Conservation (phyloP, 2,329 filamentous ascomycete genomes). For the Fusarium subglutinans region DNA sequence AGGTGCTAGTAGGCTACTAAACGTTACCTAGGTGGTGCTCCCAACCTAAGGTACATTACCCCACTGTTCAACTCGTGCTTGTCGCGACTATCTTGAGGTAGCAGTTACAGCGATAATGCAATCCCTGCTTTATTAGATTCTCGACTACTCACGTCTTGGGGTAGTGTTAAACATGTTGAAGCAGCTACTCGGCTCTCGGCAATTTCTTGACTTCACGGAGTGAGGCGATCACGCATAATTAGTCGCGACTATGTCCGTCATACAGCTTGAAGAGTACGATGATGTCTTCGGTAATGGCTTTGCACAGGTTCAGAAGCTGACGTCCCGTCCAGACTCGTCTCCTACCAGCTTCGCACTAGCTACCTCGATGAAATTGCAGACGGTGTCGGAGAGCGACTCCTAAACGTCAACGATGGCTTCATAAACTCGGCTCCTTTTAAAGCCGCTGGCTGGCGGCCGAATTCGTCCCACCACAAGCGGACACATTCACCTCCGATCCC, state of each 20-base stretch:
- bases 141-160: not conserved
- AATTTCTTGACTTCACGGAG: not conserved
- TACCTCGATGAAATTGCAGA: slow-evolving; percentile 85
- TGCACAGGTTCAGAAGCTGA: slow-evolving; percentile 25
- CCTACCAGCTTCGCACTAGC: slow-evolving; percentile 82
- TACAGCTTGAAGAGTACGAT: slow-evolving; percentile 52
- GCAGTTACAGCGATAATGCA: not conserved
- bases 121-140: slow-evolving; percentile 2
- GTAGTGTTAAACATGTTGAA: slow-evolving; percentile 32
- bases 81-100: not conserved
- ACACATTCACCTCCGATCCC: slow-evolving; percentile 89
- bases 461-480: slow-evolving; percentile 79
- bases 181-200: not conserved
- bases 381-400: slow-evolving; percentile 84
- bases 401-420: slow-evolving; percentile 81
- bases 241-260: slow-evolving; percentile 48
- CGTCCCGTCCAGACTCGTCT: slow-evolving; percentile 69
- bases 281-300: not conserved
- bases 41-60: slow-evolving; percentile 1
- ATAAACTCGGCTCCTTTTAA: slow-evolving; percentile 85
- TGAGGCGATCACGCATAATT: slow-evolving; percentile 1
- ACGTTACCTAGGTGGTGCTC: not conserved
- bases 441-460: slow-evolving; percentile 81
- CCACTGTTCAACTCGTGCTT: slow-evolving; percentile 9
- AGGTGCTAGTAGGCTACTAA: too few species aligned